These are phyloP conservation scores for Paramyrothecium sp. DNA, from an alignment of 2,329 filamentous ascomycete species.

Conservation along the genomic window DNA sequence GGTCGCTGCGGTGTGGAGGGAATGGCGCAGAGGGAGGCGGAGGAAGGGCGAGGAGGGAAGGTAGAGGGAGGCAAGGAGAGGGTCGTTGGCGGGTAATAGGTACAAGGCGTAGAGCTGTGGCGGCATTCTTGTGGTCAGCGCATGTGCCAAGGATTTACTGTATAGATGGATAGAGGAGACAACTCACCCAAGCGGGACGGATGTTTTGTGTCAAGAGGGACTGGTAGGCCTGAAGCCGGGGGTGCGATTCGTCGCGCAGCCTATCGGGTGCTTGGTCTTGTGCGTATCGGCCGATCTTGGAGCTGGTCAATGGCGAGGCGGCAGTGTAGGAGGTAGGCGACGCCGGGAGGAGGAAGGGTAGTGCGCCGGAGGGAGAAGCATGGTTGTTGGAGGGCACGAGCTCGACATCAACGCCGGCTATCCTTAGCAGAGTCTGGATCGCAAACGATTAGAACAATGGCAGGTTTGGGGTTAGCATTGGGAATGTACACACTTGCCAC, in stretches of 20 bases:
- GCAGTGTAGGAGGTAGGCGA: slow-evolving; percentile 31
- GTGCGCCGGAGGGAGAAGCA: slow-evolving; percentile 82
- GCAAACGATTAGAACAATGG: neutral
- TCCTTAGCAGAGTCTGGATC: slow-evolving; percentile 74
- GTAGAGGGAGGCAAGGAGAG: slow-evolving; percentile 71
- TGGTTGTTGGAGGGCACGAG: slow-evolving; percentile 81
- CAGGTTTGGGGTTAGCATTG: neutral
- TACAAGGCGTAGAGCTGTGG: slow-evolving; percentile 76
- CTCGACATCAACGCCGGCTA: slow-evolving; percentile 67
- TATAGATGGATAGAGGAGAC: neutral
- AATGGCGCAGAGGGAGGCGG: slow-evolving; percentile 57
- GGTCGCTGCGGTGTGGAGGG: slow-evolving; percentile 72
- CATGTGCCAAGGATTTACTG: neutral
- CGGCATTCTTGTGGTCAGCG: neutral
- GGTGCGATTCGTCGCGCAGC: slow-evolving; percentile 47
- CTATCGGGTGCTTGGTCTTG: slow-evolving; percentile 39
- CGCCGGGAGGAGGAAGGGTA: slow-evolving; percentile 78
- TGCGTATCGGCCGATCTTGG: slow-evolving; percentile 68
- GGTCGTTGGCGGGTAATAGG: slow-evolving; percentile 65
- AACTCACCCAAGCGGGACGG: slow-evolving; percentile 78
- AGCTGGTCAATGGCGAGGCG: slow-evolving; percentile 51
- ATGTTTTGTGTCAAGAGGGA: slow-evolving; percentile 75
- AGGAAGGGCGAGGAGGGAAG: slow-evolving; percentile 66
- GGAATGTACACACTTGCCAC: slow-evolving; percentile 75
- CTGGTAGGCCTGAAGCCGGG: slow-evolving; percentile 71